A percentile compares a stretch with the other conserved stretches of the same genome.
phyloP scores from a whole-genome alignment of 805 yeast species.

The Ogataea nitratoaversa region DNA sequence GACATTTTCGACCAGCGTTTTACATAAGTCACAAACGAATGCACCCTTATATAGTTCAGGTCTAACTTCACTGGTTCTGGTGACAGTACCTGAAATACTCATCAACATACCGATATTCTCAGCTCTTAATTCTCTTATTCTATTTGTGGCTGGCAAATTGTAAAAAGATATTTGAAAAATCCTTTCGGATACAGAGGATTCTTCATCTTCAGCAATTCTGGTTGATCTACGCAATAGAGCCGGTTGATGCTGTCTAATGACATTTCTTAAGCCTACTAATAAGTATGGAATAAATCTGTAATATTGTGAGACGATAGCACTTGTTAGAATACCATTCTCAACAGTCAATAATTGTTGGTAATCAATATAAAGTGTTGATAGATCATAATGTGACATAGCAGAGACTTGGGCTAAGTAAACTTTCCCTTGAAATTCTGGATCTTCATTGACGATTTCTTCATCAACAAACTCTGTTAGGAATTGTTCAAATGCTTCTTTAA shows the following conservation, averaged over 20 bases:
- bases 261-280: constrained; percentile 65
- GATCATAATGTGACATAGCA: constrained; percentile 72
- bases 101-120: constrained; percentile 82
- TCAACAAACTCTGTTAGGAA: constrained; percentile 67
- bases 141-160: constrained; percentile 74
- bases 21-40: constrained; percentile 85
- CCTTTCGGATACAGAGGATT: constrained; percentile 52
- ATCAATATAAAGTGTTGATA: constrained; percentile 78
- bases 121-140: constrained; percentile 87
- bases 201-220: constrained; percentile 35
- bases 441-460: constrained; percentile 30
- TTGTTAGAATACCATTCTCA: constrained; percentile 83
- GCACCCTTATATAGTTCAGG: constrained; percentile 88
- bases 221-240: constrained; percentile 48
- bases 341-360: constrained; percentile 69
- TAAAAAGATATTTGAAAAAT: constrained; percentile 88
- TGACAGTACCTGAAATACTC: constrained; percentile 89
- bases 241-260: constrained; percentile 75
- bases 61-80: constrained; percentile 92
- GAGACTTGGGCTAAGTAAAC: constrained; percentile 76
- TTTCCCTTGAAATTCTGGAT: constrained; percentile 45
- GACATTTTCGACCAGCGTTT: constrained; percentile 78
- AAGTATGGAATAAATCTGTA: constrained; percentile 89
- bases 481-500: constrained; percentile 83
- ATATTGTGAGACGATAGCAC: constrained; percentile 86